Percentiles rank a stretch among this genome's conserved stretches.
These are phyloP conservation scores for Agaricus subrufescens DNA, from an alignment of 768 basidiomycete genomes.

Conservation along the genomic window DNA sequence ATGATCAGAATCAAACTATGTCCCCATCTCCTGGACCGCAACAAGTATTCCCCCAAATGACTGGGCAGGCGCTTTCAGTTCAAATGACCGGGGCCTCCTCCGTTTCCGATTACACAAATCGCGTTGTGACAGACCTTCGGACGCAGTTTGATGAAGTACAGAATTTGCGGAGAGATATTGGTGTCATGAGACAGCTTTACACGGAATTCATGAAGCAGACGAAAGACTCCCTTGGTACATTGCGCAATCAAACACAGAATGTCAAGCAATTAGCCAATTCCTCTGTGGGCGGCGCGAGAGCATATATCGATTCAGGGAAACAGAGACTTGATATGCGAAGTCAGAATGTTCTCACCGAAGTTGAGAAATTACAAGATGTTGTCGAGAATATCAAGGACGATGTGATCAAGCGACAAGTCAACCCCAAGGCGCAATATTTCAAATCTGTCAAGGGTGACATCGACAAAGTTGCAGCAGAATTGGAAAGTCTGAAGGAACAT, in stretches of 20 bases:
- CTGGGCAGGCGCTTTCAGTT: conserved; percentile 63
- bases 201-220: conserved; percentile 91
- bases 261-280: conserved; percentile 84
- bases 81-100: conserved; percentile 76
- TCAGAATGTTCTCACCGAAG: conserved; percentile 85
- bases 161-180: conserved; percentile 88
- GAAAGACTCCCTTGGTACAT: conserved; percentile 72
- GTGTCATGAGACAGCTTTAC: conserved; percentile 91
- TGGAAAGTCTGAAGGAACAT: conserved; percentile 76
- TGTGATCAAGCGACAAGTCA: conserved; percentile 82
- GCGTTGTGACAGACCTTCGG: conserved; percentile 78
- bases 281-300: conserved; percentile 80
- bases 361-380: conserved; percentile 89
- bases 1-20: conserved; percentile 18
- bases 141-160: conserved; percentile 95
- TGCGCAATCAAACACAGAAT: conserved; percentile 80
- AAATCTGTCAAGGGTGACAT: conserved; percentile 72
- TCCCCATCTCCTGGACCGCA: conserved; percentile 18
- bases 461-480: conserved; percentile 55
- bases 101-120: conserved; percentile 64
- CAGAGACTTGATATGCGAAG: conserved; percentile 84
- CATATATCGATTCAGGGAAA: conserved; percentile 89
- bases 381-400: conserved; percentile 89
- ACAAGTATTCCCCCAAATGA: conserved; percentile 54
- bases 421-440: conserved; percentile 72